Conservation (phyloP, 345 rosid genomes). For the Gossypium mustelinum region DNA sequence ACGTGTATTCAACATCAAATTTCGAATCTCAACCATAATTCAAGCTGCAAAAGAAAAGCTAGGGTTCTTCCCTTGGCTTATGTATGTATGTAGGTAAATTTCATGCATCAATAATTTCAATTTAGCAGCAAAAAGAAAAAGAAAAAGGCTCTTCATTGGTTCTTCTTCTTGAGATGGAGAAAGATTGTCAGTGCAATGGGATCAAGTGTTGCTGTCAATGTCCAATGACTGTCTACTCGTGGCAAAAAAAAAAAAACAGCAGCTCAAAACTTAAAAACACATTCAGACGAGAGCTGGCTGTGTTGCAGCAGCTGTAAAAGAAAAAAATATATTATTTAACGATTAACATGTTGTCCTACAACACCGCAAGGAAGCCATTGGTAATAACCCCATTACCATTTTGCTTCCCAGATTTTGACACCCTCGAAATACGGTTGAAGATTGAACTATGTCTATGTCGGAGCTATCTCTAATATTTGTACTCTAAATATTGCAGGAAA, state of each 20-base stretch:
- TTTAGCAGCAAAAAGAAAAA: neutral
- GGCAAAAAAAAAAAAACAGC: neutral
- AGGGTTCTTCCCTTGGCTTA: too few relatives aligned
- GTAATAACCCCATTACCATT: neutral
- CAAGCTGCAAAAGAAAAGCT: too few relatives aligned
- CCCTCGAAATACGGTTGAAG: neutral
- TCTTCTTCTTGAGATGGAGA: neutral
- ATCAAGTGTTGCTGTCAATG: neutral
- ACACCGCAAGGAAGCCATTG: neutral
- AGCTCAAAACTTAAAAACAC: too few relatives aligned
- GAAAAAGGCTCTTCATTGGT: neutral
- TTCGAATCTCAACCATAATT: too few relatives aligned
- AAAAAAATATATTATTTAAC: neutral
- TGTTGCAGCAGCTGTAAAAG: neutral
- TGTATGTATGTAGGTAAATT: too few relatives aligned
- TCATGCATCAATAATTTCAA: neutral
- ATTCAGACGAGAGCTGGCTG: too few relatives aligned
- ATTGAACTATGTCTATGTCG: constrained; percentile 5
- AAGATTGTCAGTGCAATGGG: neutral
- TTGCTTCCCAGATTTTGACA: constrained; percentile 9
- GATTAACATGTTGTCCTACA: neutral
- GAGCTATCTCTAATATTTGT: neutral
- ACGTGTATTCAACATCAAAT: too few relatives aligned
- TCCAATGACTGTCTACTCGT: neutral
- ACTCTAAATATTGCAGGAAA: neutral